A percentile compares a stretch with the other conserved stretches of the same genome.
Evolutionary conservation across 805 yeast genomes (phyloP).

Genomic region (Candida yuanshanica): DNA sequence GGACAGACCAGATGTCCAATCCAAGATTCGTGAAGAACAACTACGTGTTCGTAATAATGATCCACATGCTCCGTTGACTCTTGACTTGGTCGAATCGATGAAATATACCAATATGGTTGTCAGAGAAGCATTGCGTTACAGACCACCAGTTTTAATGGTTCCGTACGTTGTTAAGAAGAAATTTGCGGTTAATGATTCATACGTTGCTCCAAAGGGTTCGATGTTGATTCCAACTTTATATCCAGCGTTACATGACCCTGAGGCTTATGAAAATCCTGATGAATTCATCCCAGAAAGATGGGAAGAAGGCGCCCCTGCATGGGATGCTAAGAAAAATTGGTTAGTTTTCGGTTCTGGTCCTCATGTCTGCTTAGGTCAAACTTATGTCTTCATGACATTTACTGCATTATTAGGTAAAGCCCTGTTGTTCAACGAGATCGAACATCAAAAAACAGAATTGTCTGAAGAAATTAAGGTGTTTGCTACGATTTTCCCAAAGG

Average conservation of each 20-base stretch:
- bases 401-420: slow-evolving; percentile 91
- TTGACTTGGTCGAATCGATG: slow-evolving; percentile 82
- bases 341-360: slow-evolving; percentile 96
- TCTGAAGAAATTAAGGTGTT: slow-evolving; percentile 93
- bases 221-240: slow-evolving; percentile 95
- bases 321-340: slow-evolving; percentile 83
- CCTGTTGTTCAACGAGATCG: slow-evolving; percentile 70
- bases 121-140: slow-evolving; percentile 84
- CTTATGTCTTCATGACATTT: slow-evolving; percentile 85
- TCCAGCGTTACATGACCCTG: slow-evolving; percentile 96
- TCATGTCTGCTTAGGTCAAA: slow-evolving; percentile 93
- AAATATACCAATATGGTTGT: slow-evolving; percentile 85
- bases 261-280: slow-evolving; percentile 92
- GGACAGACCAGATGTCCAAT: slow-evolving; percentile 88
- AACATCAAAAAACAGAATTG: slow-evolving; percentile 75
- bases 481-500: slow-evolving; percentile 97
- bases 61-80: slow-evolving; percentile 50
- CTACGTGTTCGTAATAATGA: slow-evolving; percentile 74
- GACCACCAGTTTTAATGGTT: slow-evolving; percentile 98
- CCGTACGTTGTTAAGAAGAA: slow-evolving; percentile 88
- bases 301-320: slow-evolving; percentile 72
- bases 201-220: slow-evolving; percentile 93
- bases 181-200: slow-evolving; percentile 76
- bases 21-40: slow-evolving; percentile 90
- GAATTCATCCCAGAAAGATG: slow-evolving; percentile 95